These are phyloP conservation scores for Hydnomerulius pinastri DNA, from an alignment of 768 basidiomycete genomes.

Conservation along the genomic window DNA sequence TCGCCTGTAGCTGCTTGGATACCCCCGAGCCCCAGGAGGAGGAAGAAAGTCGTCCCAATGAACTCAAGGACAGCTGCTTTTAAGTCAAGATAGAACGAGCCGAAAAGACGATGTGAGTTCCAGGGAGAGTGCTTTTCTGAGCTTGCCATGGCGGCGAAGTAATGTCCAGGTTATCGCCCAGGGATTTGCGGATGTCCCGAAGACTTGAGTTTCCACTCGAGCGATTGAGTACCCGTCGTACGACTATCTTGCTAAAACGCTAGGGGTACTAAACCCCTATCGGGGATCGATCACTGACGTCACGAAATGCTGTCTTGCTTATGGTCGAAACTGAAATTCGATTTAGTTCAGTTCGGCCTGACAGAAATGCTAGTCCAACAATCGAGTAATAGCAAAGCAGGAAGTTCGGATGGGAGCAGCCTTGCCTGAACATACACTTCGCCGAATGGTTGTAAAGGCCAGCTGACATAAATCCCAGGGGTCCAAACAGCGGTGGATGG, in stretches of 20 bases:
- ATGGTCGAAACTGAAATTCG: too few relatives aligned
- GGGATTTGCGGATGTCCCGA: not conserved
- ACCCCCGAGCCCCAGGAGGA: slow-evolving; percentile 65
- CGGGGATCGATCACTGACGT: not conserved
- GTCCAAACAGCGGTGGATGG: too few relatives aligned
- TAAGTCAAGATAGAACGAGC: slow-evolving; percentile 39
- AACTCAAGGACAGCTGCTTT: slow-evolving; percentile 58
- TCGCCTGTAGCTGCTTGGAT: slow-evolving; percentile 56
- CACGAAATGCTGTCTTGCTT: not conserved
- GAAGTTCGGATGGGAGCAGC: too few relatives aligned
- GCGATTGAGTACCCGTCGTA: too few relatives aligned
- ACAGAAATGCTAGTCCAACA: too few relatives aligned
- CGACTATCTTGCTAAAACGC: too few relatives aligned
- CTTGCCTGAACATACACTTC: too few relatives aligned
- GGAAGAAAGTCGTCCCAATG: slow-evolving; percentile 60
- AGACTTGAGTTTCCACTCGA: too few relatives aligned
- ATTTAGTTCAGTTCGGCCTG: too few relatives aligned
- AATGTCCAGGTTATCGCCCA: not conserved
- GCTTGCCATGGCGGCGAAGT: slow-evolving; percentile 10
- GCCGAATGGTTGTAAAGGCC: too few relatives aligned
- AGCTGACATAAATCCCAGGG: too few relatives aligned
- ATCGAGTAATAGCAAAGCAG: too few relatives aligned
- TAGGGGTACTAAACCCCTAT: not conserved
- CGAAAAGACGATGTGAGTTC: slow-evolving; percentile 29
- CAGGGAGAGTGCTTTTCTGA: slow-evolving; percentile 13